These are phyloP conservation scores for Gigaspora rosea DNA, from an alignment of 192 early-diverging fungal species.

Conservation along the genomic window DNA sequence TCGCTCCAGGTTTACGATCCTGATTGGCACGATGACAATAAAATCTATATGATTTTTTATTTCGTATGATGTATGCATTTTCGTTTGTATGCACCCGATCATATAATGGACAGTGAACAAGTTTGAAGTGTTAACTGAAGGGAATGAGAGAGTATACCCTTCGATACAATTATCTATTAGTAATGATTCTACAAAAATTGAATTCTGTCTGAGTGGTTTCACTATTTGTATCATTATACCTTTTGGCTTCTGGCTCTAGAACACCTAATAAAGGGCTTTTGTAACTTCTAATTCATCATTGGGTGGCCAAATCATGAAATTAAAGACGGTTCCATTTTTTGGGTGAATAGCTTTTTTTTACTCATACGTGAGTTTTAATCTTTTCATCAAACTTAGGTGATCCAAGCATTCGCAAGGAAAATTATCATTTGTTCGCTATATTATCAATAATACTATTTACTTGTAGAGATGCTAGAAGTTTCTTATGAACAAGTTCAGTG, in stretches of 20 bases:
- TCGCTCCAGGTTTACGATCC: neutral
- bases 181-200: neutral
- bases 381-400: neutral
- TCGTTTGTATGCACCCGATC: too few relatives aligned
- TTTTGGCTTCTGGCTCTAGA: too few relatives aligned
- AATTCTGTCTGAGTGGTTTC: too few relatives aligned
- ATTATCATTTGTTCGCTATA: slow-evolving; percentile 8
- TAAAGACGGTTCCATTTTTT: too few relatives aligned
- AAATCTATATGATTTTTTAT: neutral
- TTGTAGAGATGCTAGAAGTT: slow-evolving; percentile 1
- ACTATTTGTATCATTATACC: too few relatives aligned
- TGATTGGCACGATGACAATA: slow-evolving; percentile 11
- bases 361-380: neutral
- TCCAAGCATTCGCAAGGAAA: slow-evolving; percentile 16
- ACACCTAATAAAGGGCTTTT: too few relatives aligned
- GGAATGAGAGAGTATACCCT: too few relatives aligned
- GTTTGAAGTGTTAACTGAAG: too few relatives aligned
- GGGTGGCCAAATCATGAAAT: too few relatives aligned
- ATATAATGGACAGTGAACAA: too few relatives aligned
- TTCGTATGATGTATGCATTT: slow-evolving; percentile 10
- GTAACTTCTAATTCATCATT: too few relatives aligned
- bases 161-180: neutral
- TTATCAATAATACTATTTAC: slow-evolving; percentile 17
- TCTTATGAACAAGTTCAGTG: too few relatives aligned
- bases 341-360: neutral